Evolutionary conservation across 2,329 filamentous ascomycete species (phyloP), one percentile per base, ranked within the genome.

Genomic region (Hymenoscyphus fraxineus): DNA sequence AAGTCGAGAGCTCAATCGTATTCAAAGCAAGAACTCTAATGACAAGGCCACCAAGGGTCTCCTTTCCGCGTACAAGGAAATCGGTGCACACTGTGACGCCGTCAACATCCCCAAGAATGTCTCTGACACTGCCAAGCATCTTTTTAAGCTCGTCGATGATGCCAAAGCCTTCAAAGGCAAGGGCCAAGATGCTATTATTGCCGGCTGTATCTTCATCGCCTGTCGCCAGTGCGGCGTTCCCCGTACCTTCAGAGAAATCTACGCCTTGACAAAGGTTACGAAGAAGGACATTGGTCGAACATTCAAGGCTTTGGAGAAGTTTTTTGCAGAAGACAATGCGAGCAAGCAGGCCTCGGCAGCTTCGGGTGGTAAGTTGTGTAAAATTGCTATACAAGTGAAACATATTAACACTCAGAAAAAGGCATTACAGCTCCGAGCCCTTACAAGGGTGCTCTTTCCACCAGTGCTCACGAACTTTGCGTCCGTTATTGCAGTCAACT

Each of bases 221-320:
- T 98, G 94, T 77, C 92, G 95, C 56, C 92, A 97, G 78, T 90
- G 92, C 74, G 86, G 88, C 67, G 89, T 93, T 38, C 89, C 91
- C 4, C 90, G 95, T 69, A 96, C 93, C 3, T 99, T 99, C 80
- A 88, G 91, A 59, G 96, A 99, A 77, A 95, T 99, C 73, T 96
- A 91, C 79, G 89, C 92, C 66, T 83, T 98, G 76, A 99, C 95
- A 9, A 92, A 91, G 71, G 94, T 99, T 35, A 89, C 90, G 66
- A 97, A 98, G 82, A 98, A 98, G 80, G 96, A 99, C 75, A 97
- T 99, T 68, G 95, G 95, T 27, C 84, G 93, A 64, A 94, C 94
- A 31, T 99, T 97, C 85, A 99, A 99, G 81, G 83, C 88, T 64
- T 83, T 99, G 56, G 93, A 98, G 79, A 88, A 89, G 71, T 97